These are phyloP conservation scores for Aspergillus eucalypticola DNA, from an alignment of 2,329 filamentous ascomycete species.

Conservation along the genomic window DNA sequence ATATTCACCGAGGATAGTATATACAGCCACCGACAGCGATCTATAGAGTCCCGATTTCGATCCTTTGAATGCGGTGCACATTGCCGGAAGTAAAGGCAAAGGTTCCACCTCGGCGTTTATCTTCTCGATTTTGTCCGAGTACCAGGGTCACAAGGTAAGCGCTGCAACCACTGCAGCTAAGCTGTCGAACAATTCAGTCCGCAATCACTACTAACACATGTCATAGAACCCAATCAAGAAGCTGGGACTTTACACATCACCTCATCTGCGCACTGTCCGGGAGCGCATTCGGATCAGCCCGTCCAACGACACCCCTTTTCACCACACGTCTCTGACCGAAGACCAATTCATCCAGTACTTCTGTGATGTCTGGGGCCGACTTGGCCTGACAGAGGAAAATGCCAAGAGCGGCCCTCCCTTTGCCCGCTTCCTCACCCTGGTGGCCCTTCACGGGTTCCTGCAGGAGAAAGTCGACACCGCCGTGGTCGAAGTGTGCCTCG, in stretches of 20 bases:
- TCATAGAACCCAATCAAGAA: not conserved
- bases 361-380: not conserved
- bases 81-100: conserved; percentile 1
- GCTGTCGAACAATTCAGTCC: not conserved
- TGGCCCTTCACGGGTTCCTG: conserved; percentile 2
- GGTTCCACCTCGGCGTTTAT: conserved; percentile 2
- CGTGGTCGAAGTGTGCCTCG: not conserved
- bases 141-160: not conserved
- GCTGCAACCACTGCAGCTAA: not conserved
- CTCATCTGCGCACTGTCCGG: not conserved
- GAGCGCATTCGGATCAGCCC: not conserved
- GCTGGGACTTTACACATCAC: not conserved
- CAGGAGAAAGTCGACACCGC: conserved; percentile 1
- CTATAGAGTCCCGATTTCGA: not conserved
- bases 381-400: not conserved
- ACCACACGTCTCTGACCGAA: not conserved
- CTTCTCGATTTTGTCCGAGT: not conserved
- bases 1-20: too few relatives aligned
- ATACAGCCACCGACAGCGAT: not conserved
- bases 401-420: not conserved
- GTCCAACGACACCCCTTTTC: not conserved
- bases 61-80: not conserved
- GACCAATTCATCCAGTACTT: not conserved
- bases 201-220: not conserved
- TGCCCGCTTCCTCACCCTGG: not conserved